phyloP scores from a whole-genome alignment of 1,284 basidiomycete species.

The Ceratobasidium sp. region DNA sequence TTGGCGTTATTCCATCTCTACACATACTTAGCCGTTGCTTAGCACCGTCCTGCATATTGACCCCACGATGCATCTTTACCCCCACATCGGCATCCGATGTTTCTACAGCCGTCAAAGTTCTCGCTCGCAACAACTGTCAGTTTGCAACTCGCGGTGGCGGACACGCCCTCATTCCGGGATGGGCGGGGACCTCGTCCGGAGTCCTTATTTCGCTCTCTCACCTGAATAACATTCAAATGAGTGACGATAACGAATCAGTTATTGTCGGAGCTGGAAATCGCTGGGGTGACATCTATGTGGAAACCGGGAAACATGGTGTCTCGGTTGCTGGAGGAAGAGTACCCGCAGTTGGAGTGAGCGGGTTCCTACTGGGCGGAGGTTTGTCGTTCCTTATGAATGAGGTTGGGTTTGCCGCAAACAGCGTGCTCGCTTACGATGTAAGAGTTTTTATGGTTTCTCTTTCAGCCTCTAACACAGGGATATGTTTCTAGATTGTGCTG shows the following conservation, averaged over 20 bases:
- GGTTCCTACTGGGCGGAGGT: constrained; percentile 8
- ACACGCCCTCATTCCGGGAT: constrained; percentile 7
- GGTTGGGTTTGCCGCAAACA: constrained; percentile 8
- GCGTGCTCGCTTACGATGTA: constrained; percentile 8
- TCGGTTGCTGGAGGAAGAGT: constrained; percentile 9
- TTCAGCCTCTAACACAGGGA: neutral
- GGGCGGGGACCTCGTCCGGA: constrained; percentile 5
- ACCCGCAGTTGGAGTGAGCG: constrained; percentile 8
- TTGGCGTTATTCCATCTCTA: too few relatives aligned
- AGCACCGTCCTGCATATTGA: neutral
- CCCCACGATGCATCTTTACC: neutral
- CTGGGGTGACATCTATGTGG: constrained; percentile 1
- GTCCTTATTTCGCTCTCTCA: constrained; percentile 16
- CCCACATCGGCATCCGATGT: constrained; percentile 4
- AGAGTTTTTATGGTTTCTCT: neutral
- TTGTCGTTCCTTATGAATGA: constrained; percentile 15
- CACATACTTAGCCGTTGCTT: too few relatives aligned
- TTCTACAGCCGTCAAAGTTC: neutral
- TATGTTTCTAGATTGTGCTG: constrained; percentile 11
- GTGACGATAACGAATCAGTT: constrained; percentile 1
- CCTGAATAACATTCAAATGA: neutral
- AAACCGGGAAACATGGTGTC: neutral
- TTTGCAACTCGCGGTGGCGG: constrained; percentile 11
- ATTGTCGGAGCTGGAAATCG: constrained; percentile 14
- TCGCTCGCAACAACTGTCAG: neutral